Percentiles rank a stretch among this genome's conserved stretches.
These are phyloP conservation scores for Theobroma cacao DNA, from an alignment of 345 rosid species.

Conservation along the genomic window DNA sequence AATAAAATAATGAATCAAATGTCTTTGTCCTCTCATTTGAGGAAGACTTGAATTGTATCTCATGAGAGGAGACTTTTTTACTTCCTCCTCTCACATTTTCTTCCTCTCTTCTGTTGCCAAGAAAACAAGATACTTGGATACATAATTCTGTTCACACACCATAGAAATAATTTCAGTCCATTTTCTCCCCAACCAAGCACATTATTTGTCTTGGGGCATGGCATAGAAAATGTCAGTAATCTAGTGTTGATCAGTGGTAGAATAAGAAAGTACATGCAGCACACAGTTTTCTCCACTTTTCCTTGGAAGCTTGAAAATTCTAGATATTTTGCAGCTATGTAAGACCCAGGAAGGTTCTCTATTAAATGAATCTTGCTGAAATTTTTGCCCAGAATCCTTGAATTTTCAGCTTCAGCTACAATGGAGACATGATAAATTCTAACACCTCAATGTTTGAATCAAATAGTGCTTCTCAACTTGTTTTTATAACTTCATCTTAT, in stretches of 20 bases:
- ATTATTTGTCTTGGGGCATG: no score
- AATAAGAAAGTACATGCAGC: neutral
- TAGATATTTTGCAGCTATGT: neutral
- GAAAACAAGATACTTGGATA: neutral
- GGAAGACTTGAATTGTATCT: no score
- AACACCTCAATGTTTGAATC: neutral
- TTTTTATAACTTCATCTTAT: neutral
- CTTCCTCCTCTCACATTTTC: no score
- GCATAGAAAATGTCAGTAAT: no score
- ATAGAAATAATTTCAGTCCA: no score
- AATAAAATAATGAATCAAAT: no score
- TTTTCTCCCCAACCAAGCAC: neutral
- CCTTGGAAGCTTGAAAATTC: neutral
- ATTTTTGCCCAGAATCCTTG: neutral
- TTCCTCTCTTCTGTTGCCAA: neutral
- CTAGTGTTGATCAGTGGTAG: neutral
- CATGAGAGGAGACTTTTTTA: neutral
- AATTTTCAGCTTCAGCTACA: neutral
- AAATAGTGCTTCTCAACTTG: neutral
- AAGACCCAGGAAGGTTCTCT: neutral
- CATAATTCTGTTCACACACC: neutral
- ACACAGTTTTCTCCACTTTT: no score
- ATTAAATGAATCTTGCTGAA: no score
- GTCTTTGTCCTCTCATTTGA: neutral
- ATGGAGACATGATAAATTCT: neutral